phyloP scores from a whole-genome alignment of 176 grass and related monocot genomes.

The Juncus effusus region DNA sequence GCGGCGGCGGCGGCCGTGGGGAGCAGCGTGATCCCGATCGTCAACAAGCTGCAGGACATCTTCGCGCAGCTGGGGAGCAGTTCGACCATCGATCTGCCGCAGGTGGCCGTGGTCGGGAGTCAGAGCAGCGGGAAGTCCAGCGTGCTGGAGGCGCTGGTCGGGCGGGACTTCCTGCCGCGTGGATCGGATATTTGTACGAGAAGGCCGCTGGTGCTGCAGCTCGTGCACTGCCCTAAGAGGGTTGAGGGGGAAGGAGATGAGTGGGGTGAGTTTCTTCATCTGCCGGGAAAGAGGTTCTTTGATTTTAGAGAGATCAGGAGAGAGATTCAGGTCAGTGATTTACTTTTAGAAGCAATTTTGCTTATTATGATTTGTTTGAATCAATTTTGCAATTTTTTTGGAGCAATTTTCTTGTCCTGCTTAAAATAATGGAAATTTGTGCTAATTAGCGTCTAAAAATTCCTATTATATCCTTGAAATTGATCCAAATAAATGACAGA shows the following conservation, averaged over 20 bases:
- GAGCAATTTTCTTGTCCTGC: too few species aligned
- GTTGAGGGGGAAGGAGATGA: slow-evolving; percentile 50
- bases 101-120: slow-evolving; percentile 90
- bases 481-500: too few species aligned
- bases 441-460: too few species aligned
- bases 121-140: slow-evolving; percentile 99
- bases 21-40: slow-evolving; percentile 87
- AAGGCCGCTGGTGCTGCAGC: slow-evolving; percentile 83
- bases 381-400: too few species aligned
- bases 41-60: slow-evolving; percentile 99
- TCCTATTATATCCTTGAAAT: too few species aligned
- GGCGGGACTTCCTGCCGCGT: slow-evolving; percentile 89
- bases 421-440: too few species aligned
- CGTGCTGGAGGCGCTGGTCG: slow-evolving; percentile 90
- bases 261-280: slow-evolving; percentile 96
- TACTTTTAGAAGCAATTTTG: slow-evolving; percentile 9
- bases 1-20: slow-evolving; percentile 53
- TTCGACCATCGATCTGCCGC: slow-evolving; percentile 83
- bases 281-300: slow-evolving; percentile 59
- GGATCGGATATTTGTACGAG: slow-evolving; percentile 94
- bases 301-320: slow-evolving; percentile 86
- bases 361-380: slow-evolving; percentile 1
- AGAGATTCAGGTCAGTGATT: slow-evolving; percentile 73
- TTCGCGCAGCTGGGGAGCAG: slow-evolving; percentile 80
- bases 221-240: slow-evolving; percentile 58